Percentiles rank a stretch among this genome's conserved stretches.
These are phyloP conservation scores for Globisporangium alternatum DNA, from an alignment of 352 stramenopile genomes.

Conservation along the genomic window DNA sequence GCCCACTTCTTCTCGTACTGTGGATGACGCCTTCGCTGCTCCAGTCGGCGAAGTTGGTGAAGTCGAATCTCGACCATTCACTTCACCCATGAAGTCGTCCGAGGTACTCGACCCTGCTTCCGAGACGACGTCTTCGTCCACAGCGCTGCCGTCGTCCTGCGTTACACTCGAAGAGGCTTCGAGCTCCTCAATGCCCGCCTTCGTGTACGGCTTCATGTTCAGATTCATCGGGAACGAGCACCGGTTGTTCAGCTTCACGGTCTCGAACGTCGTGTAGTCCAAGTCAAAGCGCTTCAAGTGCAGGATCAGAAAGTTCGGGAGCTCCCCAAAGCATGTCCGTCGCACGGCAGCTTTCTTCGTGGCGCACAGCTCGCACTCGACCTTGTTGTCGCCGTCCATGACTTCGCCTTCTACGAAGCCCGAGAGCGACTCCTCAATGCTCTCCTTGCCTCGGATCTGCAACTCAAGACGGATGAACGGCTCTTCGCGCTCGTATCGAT, in stretches of 20 bases:
- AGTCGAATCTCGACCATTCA: constrained; percentile 29
- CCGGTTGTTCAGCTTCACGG: constrained; percentile 98
- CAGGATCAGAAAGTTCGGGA: constrained; percentile 97
- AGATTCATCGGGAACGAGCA: constrained; percentile 97
- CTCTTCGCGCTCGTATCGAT: constrained; percentile 95
- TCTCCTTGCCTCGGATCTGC: constrained; percentile 97
- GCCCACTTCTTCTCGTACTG: constrained; percentile 20
- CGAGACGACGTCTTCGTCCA: constrained; percentile 52
- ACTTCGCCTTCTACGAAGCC: constrained; percentile 98
- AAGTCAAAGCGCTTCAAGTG: constrained; percentile 99
- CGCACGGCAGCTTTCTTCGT: constrained; percentile 97
- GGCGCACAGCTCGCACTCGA: constrained; percentile 96
- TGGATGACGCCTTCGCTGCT: constrained; percentile 19
- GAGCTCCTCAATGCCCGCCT: constrained; percentile 94
- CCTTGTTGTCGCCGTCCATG: constrained; percentile 99
- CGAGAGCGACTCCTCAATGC: constrained; percentile 96
- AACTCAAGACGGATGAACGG: constrained; percentile 97
- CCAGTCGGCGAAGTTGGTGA: constrained; percentile 28
- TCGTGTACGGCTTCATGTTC: constrained; percentile 98
- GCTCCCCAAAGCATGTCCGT: constrained; percentile 91
- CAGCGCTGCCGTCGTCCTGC: constrained; percentile 26
- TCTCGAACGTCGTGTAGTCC: constrained; percentile 99
- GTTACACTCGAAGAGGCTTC: constrained; percentile 43
- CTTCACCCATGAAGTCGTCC: constrained; percentile 62
- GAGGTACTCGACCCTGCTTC: constrained; percentile 50